Conservation (phyloP, 306 rosid species). For the Prinsepia uniflora region DNA sequence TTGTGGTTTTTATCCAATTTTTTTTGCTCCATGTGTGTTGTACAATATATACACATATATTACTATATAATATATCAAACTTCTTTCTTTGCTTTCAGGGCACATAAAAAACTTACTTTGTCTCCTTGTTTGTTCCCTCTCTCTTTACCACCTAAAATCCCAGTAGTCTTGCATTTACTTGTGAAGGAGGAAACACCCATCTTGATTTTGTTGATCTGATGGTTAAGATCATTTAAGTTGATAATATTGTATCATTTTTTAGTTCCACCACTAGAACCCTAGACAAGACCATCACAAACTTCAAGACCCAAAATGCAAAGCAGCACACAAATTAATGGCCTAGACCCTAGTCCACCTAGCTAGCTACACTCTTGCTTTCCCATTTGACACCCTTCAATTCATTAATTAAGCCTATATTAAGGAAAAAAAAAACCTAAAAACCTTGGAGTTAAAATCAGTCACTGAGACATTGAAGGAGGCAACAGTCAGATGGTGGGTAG, state of each 20-base stretch:
- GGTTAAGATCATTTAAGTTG: conserved; percentile 38
- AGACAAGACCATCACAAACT: conserved; percentile 25
- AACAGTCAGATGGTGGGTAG: background rate
- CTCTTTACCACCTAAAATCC: background rate
- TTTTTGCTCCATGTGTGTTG: too few species aligned
- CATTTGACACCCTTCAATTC: background rate
- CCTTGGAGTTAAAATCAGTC: conserved; percentile 18
- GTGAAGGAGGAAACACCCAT: conserved; percentile 16
- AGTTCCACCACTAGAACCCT: conserved; percentile 19
- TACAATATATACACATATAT: too few species aligned
- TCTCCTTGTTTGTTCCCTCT: conserved; percentile 18
- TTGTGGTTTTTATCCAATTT: too few species aligned
- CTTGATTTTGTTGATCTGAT: conserved; percentile 42
- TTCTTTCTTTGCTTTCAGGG: conserved; percentile 26
- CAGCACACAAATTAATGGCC: background rate
- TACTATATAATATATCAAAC: background rate
- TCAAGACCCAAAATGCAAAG: conserved; percentile 18
- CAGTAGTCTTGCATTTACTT: background rate
- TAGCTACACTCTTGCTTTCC: background rate
- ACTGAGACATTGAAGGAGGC: background rate
- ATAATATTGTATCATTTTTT: conserved; percentile 1
- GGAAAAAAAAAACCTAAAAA: conserved; percentile 24
- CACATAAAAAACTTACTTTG: conserved; percentile 33
- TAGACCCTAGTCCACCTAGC: background rate
- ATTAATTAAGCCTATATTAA: conserved; percentile 4